These are phyloP conservation scores for Parachlorella kessleri DNA, from an alignment of 139 green algal species.

Conservation along the genomic window DNA sequence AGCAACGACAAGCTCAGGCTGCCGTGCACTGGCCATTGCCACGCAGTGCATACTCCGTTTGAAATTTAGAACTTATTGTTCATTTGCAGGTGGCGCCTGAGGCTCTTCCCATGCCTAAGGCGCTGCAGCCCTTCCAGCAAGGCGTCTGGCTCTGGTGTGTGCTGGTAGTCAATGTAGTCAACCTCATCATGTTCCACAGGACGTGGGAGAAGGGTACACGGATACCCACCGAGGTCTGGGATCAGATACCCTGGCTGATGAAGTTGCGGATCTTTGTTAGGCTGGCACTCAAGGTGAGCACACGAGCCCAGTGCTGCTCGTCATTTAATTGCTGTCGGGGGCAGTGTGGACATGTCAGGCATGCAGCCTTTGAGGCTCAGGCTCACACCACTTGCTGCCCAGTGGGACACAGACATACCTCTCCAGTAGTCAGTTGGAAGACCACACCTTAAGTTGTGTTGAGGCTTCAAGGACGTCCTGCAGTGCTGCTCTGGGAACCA, in stretches of 20 bases:
- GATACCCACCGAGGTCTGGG: not conserved
- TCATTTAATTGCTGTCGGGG: not conserved
- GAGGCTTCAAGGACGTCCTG: no score
- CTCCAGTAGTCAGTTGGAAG: no score
- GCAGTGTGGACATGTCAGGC: not conserved
- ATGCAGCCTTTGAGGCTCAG: no score
- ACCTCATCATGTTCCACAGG: not conserved
- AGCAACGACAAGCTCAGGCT: no score
- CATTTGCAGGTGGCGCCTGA: slow-evolving; percentile 3
- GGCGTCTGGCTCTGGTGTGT: slow-evolving; percentile 19
- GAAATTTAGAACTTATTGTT: no score
- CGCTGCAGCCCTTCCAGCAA: slow-evolving; percentile 2
- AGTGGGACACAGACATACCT: no score
- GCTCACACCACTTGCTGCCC: no score
- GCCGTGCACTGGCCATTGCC: no score
- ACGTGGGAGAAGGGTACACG: not conserved
- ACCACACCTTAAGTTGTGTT: no score
- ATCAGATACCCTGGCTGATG: not conserved
- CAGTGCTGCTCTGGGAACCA: no score
- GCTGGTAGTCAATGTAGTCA: not conserved
- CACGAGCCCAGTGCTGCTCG: not conserved
- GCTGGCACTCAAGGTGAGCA: not conserved
- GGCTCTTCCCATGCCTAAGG: not conserved
- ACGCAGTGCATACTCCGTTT: no score
- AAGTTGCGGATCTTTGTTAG: not conserved